Percentiles rank a stretch among this genome's conserved stretches.
Evolutionary conservation across 1,284 basidiomycete species (phyloP).

Genomic region (Leccinum subrobustum): DNA sequence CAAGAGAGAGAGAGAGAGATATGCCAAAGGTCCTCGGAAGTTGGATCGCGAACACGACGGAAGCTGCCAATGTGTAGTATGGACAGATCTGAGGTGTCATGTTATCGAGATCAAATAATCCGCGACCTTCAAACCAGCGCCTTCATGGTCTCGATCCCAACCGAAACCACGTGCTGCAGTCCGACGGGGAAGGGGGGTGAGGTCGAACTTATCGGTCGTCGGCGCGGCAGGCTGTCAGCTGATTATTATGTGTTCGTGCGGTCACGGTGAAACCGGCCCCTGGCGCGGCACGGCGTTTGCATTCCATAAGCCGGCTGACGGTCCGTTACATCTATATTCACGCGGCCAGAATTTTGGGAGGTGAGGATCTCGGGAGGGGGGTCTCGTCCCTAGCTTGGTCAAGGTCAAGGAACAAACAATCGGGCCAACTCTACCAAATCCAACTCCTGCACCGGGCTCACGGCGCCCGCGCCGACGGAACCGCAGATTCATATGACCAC

Average conservation of each 20-base stretch:
- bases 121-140: neutral
- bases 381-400: neutral
- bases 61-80: neutral
- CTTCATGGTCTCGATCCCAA: neutral
- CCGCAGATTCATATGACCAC: neutral
- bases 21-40: neutral
- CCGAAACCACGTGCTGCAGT: neutral
- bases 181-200: neutral
- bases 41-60: neutral
- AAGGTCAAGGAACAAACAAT: neutral
- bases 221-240: neutral
- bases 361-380: neutral
- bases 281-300: neutral
- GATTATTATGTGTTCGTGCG: neutral
- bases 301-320: neutral
- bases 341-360: neutral
- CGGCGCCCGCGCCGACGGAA: slow-evolving; percentile 1
- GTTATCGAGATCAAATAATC: neutral
- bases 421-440: neutral
- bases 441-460: neutral
- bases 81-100: neutral
- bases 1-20: neutral
- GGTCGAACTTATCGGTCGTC: neutral
- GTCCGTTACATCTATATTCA: neutral
- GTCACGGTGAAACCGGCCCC: neutral